phyloP scores from a whole-genome alignment of 2,329 filamentous ascomycete species.

The Coniochaeta prunicola region DNA sequence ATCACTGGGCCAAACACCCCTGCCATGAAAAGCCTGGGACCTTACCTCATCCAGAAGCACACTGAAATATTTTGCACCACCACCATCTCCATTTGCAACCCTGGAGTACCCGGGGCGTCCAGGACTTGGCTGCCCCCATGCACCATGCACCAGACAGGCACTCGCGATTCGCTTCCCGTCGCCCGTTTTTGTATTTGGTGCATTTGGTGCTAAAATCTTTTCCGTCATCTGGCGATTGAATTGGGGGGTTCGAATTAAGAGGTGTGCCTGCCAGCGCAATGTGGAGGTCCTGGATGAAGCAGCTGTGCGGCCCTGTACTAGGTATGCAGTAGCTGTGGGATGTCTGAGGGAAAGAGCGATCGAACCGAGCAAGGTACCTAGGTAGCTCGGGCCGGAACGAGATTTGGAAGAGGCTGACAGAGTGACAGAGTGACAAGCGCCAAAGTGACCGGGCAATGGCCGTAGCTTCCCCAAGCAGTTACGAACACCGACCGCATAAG shows the following conservation, averaged over 20 bases:
- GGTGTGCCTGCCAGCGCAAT: background rate
- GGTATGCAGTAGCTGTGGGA: no score
- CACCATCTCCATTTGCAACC: background rate
- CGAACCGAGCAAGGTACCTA: background rate
- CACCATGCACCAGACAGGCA: background rate
- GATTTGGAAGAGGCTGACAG: background rate
- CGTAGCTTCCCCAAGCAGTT: background rate
- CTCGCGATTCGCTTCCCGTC: background rate
- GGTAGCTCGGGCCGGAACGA: background rate
- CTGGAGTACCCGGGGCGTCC: background rate
- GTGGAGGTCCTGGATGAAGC: background rate
- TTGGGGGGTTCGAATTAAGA: background rate
- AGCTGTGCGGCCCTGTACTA: background rate
- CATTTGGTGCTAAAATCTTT: background rate
- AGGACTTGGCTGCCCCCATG: conserved; percentile 1
- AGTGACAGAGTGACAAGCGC: background rate
- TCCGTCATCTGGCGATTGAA: background rate
- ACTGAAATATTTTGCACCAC: background rate
- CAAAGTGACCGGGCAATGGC: background rate
- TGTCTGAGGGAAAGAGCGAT: background rate
- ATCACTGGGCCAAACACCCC: background rate
- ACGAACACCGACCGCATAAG: background rate
- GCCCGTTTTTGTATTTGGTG: background rate
- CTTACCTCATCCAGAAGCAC: background rate
- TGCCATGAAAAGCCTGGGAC: background rate